Evolutionary conservation across 257 asterid genomes (phyloP).

Genomic region (Nemophila menziesii): DNA sequence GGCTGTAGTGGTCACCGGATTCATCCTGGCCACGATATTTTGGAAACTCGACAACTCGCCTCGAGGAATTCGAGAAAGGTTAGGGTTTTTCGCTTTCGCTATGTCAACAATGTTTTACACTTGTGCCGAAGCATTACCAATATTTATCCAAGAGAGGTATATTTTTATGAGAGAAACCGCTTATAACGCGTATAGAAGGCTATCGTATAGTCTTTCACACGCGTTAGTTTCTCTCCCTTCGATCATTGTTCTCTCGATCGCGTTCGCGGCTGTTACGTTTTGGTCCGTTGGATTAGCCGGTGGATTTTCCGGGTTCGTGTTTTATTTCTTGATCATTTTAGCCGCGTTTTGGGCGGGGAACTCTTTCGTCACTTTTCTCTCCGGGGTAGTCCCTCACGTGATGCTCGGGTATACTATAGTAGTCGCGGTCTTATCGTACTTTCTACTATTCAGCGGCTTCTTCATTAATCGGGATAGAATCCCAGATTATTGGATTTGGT

Average conservation of each 20-base stretch:
- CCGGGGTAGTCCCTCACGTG: conserved; percentile 69
- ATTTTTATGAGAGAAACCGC: conserved; percentile 75
- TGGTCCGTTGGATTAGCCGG: conserved; percentile 74
- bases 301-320: conserved; percentile 33
- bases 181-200: conserved; percentile 53
- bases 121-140: conserved; percentile 69
- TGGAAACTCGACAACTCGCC: conserved; percentile 62
- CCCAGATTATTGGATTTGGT: conserved; percentile 84
- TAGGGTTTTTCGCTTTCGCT: conserved; percentile 70
- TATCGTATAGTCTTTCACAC: conserved; percentile 59
- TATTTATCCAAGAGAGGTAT: conserved; percentile 59
- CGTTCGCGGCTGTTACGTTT: conserved; percentile 49
- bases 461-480: conserved; percentile 66
- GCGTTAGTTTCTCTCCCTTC: conserved; percentile 49
- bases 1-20: conserved; percentile 50
- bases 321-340: conserved; percentile 41
- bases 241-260: conserved; percentile 33
- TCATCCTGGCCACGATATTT: conserved; percentile 61
- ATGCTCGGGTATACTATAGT: conserved; percentile 74
- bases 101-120: conserved; percentile 75
- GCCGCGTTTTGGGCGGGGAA: conserved; percentile 82
- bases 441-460: conserved; percentile 68
- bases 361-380: conserved; percentile 65
- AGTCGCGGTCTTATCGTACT: conserved; percentile 59
- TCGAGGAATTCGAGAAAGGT: conserved; percentile 51